Evolutionary conservation across 2,329 filamentous ascomycete genomes (phyloP).

Genomic region (Colletotrichum camelliae): DNA sequence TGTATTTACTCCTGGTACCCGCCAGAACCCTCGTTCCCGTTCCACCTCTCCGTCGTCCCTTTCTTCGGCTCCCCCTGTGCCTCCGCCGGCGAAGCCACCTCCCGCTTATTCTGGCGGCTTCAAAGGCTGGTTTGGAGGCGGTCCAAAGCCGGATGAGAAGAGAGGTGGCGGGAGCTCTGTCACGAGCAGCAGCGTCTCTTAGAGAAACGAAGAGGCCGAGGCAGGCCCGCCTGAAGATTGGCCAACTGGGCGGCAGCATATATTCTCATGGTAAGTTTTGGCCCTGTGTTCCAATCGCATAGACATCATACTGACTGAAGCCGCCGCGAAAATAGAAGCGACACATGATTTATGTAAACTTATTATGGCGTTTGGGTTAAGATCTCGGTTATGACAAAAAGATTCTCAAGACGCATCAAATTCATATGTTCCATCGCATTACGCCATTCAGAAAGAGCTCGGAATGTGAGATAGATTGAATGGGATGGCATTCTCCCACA

Average conservation of each 20-base stretch:
- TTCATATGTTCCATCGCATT: neutral
- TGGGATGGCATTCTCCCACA: neutral
- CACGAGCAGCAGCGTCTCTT: neutral
- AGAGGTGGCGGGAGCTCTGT: neutral
- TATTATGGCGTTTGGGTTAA: neutral
- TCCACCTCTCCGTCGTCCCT: neutral
- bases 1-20: neutral
- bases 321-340: neutral
- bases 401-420: neutral
- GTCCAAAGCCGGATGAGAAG: neutral
- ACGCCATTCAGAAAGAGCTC: neutral
- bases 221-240: neutral
- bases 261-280: neutral
- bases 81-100: neutral
- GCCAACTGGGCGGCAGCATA: neutral
- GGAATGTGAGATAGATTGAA: neutral
- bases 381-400: neutral
- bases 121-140: neutral
- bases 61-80: neutral
- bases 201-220: neutral
- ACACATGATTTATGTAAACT: neutral
- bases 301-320: neutral
- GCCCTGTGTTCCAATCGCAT: neutral
- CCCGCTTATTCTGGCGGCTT: neutral
- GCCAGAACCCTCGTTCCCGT: neutral